Evolutionary conservation across 768 basidiomycete genomes (phyloP), one percentile per base, ranked within the genome.

Genomic region (Vararia minispora): DNA sequence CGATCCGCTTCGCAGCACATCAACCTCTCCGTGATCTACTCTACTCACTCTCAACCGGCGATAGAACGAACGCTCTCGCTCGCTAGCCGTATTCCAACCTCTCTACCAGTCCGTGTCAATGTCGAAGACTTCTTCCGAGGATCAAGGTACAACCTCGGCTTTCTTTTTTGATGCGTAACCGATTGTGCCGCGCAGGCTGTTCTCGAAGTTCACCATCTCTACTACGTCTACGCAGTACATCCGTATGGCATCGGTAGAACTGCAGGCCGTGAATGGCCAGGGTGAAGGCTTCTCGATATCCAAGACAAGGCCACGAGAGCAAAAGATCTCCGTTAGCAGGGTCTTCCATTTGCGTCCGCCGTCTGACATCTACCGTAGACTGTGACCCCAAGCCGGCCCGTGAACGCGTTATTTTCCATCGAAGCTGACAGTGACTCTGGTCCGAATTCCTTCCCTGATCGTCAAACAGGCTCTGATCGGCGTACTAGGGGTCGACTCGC

Each of bases 41-140:
- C 57, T 5, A 84, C 85, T 0, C 52, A 50, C 5, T 46, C 60
- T 1, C 72, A 81, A 42, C 69, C 77, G 1, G 58, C 58, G 3
- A 46, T 79, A 4, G 57, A 58, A 12, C 71, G 89, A 26, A 69
- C 57, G 5, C 56, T 87, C 20, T 64, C 62, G 27, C 63, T 73
- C 22, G 66, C 71, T 10, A 69, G 72, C 41, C 57, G 67, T 2
- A 64, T 92, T 4, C 65, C 71, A 11, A 76, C 81, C 6, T 69
- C 81, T 0, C 65, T 97, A 3, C 92, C 94, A 0, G 66, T 99
- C 30, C 75, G 83, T 3, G 85, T 97, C 41, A 95, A 92, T 41
- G 94, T 98, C 0, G 86, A 97, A 58, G 95, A 99, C 55, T 92
- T 89, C 58, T 97, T 98, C 66, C 76, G 94, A 16, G 81, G 82